Conservation (phyloP, 179 eudicot species). For the Beta corolliflora region DNA sequence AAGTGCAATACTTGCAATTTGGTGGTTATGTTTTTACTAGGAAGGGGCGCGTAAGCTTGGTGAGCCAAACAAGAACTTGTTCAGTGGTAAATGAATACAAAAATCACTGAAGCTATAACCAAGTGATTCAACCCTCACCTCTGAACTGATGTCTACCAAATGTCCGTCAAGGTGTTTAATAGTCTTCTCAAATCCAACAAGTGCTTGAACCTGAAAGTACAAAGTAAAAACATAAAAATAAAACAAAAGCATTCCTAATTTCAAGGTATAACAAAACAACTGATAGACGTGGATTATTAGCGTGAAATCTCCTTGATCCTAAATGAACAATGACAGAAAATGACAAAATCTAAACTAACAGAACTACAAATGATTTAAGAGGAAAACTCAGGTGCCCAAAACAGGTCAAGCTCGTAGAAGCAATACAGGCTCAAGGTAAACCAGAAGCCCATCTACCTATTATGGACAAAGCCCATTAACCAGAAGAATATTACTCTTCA, state of each 20-base stretch:
- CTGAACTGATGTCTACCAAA: conserved; percentile 71
- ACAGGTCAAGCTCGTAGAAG: not conserved
- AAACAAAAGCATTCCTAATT: not conserved
- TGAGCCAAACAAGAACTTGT: not conserved
- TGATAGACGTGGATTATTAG: not conserved
- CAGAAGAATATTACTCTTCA: not conserved
- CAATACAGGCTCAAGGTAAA: not conserved
- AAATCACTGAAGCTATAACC: conserved; percentile 4
- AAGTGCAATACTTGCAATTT: too few relatives aligned
- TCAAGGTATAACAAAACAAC: not conserved
- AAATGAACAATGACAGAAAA: not conserved
- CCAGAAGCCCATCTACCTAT: not conserved
- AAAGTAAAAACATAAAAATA: conserved; percentile 4
- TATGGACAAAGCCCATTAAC: not conserved
- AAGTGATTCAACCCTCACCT: conserved; percentile 51
- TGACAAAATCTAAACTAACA: not conserved
- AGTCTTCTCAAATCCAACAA: conserved; percentile 94
- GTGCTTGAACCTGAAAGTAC: conserved; percentile 75
- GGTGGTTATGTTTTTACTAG: not conserved
- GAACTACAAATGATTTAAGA: not conserved
- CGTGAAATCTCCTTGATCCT: not conserved
- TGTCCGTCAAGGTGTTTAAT: conserved; percentile 94
- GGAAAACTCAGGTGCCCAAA: not conserved
- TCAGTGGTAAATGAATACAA: not conserved
- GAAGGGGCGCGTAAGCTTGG: not conserved